A percentile compares a stretch with the other conserved stretches of the same genome.
phyloP scores from a whole-genome alignment of 192 early-diverging fungal genomes.

The Rhizoclosmatium sp. region DNA sequence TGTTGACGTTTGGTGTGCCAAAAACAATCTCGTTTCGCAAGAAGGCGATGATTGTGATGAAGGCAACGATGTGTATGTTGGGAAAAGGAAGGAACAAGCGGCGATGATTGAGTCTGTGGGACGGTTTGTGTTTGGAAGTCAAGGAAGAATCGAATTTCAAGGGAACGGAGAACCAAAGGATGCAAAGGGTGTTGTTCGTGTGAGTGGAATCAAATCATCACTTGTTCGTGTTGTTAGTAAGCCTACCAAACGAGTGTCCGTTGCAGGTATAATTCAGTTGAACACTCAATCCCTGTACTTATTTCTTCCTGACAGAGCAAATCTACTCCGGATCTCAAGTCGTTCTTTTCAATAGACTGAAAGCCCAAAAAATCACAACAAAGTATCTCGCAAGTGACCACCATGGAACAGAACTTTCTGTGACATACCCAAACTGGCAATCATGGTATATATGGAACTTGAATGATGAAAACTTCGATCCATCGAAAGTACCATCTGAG shows the following conservation, averaged over 20 bases:
- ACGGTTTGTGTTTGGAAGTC: not conserved
- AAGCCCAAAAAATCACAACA: slow-evolving; percentile 89
- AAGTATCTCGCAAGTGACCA: slow-evolving; percentile 80
- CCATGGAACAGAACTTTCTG: slow-evolving; percentile 29
- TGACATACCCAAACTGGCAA: slow-evolving; percentile 82
- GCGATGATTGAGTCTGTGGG: not conserved
- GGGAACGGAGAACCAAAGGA: slow-evolving; percentile 25
- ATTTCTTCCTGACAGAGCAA: slow-evolving; percentile 16
- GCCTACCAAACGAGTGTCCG: slow-evolving; percentile 50
- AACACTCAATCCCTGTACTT: not conserved
- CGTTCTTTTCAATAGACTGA: slow-evolving; percentile 88
- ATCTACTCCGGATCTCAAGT: slow-evolving; percentile 87
- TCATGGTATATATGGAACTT: slow-evolving; percentile 88
- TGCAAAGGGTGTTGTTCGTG: slow-evolving; percentile 49
- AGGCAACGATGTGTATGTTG: not conserved
- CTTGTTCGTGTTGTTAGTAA: slow-evolving; percentile 93
- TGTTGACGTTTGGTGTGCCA: slow-evolving; percentile 3
- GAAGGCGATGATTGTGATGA: not conserved
- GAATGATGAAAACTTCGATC: slow-evolving; percentile 74
- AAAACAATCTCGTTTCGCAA: not conserved
- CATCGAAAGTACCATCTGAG: slow-evolving; percentile 77
- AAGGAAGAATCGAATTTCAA: slow-evolving; percentile 19
- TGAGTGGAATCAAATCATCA: slow-evolving; percentile 74
- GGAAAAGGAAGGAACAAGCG: not conserved
- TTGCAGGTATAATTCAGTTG: not conserved